phyloP scores from a whole-genome alignment of 75 land plant genomes.

The Pinus albicaulis region DNA sequence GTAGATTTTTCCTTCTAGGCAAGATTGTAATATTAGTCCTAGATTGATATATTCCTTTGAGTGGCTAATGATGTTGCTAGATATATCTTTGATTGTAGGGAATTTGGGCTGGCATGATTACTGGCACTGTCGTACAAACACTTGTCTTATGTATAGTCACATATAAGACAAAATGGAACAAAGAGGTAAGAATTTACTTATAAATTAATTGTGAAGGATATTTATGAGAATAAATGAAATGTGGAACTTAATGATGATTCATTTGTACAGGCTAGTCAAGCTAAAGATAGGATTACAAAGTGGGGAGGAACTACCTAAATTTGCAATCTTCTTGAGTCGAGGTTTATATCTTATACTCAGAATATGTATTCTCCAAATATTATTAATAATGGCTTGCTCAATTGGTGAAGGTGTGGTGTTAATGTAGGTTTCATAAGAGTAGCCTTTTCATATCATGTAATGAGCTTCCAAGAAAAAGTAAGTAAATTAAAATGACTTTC shows the following conservation, averaged over 20 bases:
- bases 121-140: conserved; percentile 37
- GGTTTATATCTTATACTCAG: no score
- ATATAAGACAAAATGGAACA: conserved; percentile 36
- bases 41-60: no score
- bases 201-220: not conserved
- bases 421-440: no score
- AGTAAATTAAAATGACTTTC: no score
- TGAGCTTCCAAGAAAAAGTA: no score
- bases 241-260: not conserved
- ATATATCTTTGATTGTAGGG: conserved; percentile 23
- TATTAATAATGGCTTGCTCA: no score
- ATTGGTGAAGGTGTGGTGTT: no score
- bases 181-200: conserved; percentile 20
- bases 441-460: no score
- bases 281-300: conserved; percentile 27
- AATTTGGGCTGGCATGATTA: conserved; percentile 48
- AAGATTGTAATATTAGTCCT: no score
- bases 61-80: no score
- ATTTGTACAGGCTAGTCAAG: conserved; percentile 28
- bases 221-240: not conserved
- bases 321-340: no score
- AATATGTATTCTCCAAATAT: no score
- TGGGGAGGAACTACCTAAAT: conserved; percentile 28
- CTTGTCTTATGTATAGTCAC: conserved; percentile 18
- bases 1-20: not conserved